Evolutionary conservation across 441 rosid species (phyloP).

Genomic region (Euphorbia celastroides): DNA sequence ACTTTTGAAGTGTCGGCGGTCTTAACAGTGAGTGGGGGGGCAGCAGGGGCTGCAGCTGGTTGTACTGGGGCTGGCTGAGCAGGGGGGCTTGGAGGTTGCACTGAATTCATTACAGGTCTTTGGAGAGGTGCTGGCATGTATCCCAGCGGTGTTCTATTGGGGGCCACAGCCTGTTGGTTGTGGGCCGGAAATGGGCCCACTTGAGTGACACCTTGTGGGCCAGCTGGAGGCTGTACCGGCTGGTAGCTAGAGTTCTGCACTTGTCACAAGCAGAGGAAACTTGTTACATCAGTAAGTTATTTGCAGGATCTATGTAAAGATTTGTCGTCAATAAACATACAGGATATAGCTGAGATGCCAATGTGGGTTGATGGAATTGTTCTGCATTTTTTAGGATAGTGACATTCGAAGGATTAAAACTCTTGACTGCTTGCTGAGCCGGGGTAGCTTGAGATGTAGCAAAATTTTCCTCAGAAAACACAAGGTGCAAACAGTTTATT

Average conservation of each 20-base stretch:
- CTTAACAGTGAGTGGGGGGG: constrained; percentile 89
- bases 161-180: constrained; percentile 54
- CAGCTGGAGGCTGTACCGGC: constrained; percentile 50
- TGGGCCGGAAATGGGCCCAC: constrained; percentile 48
- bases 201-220: constrained; percentile 48
- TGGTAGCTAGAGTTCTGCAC: constrained; percentile 50
- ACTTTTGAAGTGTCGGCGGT: constrained; percentile 85
- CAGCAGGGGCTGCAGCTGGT: constrained; percentile 57
- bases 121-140: constrained; percentile 66
- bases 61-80: constrained; percentile 50
- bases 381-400: constrained; percentile 73
- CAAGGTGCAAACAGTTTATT: constrained; percentile 5
- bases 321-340: constrained; percentile 37
- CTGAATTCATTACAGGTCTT: constrained; percentile 58
- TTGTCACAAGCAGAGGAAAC: constrained; percentile 35
- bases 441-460: constrained; percentile 42
- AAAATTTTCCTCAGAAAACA: constrained; percentile 48
- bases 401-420: constrained; percentile 82
- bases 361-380: constrained; percentile 82
- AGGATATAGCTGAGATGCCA: constrained; percentile 75
- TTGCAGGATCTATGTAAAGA: constrained; percentile 10
- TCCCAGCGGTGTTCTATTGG: constrained; percentile 49
- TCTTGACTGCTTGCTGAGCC: constrained; percentile 52
- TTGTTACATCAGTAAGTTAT: constrained; percentile 16
- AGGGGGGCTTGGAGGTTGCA: constrained; percentile 80